These are phyloP conservation scores for Anaeromyces robustus DNA, from an alignment of 192 early-diverging fungal species.

Conservation along the genomic window DNA sequence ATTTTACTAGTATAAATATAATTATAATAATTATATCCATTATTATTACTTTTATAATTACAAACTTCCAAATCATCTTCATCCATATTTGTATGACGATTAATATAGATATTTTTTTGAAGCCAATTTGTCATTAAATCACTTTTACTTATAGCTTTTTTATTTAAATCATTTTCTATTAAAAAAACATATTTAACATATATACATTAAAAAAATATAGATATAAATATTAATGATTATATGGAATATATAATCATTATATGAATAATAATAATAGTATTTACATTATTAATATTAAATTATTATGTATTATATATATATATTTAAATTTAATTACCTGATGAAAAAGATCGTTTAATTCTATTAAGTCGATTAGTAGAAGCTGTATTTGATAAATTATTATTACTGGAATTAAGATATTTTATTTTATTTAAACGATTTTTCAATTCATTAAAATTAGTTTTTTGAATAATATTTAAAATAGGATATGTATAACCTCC, in stretches of 20 bases:
- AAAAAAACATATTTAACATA: too few species aligned
- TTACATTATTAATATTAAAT: too few species aligned
- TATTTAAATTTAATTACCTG: neutral
- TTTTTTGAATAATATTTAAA: neutral
- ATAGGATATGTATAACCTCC: neutral
- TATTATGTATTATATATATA: too few species aligned
- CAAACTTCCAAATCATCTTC: neutral
- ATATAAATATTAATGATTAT: too few species aligned
- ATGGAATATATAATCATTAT: too few species aligned
- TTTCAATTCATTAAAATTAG: neutral
- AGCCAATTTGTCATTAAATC: neutral
- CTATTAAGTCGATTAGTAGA: neutral
- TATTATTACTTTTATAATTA: neutral
- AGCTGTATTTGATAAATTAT: neutral
- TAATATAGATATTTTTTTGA: neutral
- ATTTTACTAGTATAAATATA: neutral
- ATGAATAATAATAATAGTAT: too few species aligned
- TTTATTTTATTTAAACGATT: neutral
- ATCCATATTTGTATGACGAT: neutral
- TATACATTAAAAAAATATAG: too few species aligned
- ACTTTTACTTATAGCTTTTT: neutral
- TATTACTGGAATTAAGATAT: too few species aligned
- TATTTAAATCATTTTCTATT: neutral
- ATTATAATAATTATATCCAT: neutral
- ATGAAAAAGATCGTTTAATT: neutral